Evolutionary conservation across 192 early-diverging fungal species (phyloP).

Genomic region (Rhizophagus clarus): DNA sequence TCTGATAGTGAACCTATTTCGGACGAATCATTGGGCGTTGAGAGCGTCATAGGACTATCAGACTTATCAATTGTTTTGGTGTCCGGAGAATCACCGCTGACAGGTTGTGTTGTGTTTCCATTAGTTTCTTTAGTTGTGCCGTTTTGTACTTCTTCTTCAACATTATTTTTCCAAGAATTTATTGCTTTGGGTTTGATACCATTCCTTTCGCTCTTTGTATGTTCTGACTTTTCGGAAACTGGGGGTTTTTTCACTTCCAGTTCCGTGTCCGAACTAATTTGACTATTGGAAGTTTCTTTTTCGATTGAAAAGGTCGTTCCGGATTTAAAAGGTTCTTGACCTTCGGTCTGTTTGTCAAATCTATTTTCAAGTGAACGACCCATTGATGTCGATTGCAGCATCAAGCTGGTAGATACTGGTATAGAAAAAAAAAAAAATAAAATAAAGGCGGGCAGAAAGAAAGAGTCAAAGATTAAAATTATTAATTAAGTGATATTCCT

Average conservation of each 20-base stretch:
- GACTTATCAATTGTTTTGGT: background rate
- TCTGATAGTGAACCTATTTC: conserved; percentile 18
- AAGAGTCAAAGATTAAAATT: background rate
- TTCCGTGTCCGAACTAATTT: conserved; percentile 1
- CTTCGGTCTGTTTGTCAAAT: background rate
- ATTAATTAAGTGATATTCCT: background rate
- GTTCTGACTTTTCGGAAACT: background rate
- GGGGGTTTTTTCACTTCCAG: background rate
- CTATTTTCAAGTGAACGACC: conserved; percentile 9
- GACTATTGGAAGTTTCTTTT: background rate
- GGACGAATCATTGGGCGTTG: conserved; percentile 20
- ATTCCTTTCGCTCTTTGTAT: background rate
- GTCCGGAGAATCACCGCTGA: conserved; percentile 3
- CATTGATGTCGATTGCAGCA: conserved; percentile 4
- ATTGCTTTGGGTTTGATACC: background rate
- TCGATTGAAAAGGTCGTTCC: background rate
- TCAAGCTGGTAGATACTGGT: background rate
- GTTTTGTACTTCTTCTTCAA: background rate
- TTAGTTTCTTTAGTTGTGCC: conserved; percentile 8
- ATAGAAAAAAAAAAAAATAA: background rate
- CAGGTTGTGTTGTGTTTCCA: background rate
- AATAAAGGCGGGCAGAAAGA: background rate
- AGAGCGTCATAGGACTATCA: background rate
- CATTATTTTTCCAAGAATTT: background rate
- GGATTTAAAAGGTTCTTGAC: background rate